Conservation (phyloP, 2,329 filamentous ascomycete genomes). For the Stylonectria norvegica region DNA sequence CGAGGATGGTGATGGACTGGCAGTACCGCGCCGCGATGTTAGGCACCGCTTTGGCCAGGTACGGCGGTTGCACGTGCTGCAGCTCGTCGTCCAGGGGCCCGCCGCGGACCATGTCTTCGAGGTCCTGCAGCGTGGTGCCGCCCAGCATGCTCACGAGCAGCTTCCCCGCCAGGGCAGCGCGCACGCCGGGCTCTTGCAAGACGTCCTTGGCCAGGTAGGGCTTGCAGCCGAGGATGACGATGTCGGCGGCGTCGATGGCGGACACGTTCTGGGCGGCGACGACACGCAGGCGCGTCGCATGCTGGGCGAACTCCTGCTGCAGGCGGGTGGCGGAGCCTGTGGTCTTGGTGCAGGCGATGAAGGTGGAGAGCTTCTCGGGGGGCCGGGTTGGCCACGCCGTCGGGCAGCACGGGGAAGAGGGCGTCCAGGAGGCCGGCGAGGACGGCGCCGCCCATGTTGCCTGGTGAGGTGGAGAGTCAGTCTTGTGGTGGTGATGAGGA, state of each 20-base stretch:
- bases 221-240: not conserved
- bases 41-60: constrained; percentile 6
- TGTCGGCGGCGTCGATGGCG: not conserved
- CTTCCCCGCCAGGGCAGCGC: constrained; percentile 1
- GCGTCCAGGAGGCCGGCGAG: constrained; percentile 6
- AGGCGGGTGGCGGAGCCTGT: not conserved
- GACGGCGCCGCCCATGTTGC: constrained; percentile 8
- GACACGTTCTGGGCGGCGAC: not conserved
- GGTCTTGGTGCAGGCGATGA: constrained; percentile 7
- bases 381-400: not conserved
- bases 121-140: constrained; percentile 1
- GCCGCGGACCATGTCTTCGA: not conserved
- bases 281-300: constrained; percentile 1
- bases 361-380: not conserved
- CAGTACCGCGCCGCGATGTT: constrained; percentile 7
- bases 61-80: not conserved
- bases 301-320: not conserved
- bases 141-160: constrained; percentile 8
- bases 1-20: constrained; percentile 8
- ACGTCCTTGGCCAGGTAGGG: not conserved
- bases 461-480: not conserved
- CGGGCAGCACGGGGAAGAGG: not conserved
- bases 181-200: not conserved
- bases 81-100: not conserved
- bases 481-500: not conserved